A percentile compares a stretch with the other conserved stretches of the same genome.
Conservation (phyloP, 495 filamentous ascomycete genomes). For the Penicillium samsonianum region DNA sequence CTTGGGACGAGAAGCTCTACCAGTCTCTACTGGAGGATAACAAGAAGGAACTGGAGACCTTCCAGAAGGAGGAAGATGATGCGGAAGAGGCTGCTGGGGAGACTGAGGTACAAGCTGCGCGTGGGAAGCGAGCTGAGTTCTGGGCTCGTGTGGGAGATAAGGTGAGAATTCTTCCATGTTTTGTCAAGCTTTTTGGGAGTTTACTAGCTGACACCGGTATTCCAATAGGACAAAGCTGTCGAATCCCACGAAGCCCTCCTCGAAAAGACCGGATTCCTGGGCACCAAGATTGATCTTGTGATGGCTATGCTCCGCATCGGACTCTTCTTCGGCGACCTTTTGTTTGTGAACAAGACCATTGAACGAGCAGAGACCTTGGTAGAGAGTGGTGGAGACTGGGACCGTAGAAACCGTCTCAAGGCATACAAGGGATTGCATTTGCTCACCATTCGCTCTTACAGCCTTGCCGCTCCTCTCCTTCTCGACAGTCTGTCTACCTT, state of each 20-base stretch:
- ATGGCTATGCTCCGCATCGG: slow-evolving; percentile 94
- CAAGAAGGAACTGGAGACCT: slow-evolving; percentile 83
- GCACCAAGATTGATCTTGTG: slow-evolving; percentile 94
- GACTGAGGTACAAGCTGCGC: slow-evolving; percentile 88
- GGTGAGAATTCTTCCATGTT: slow-evolving; percentile 51
- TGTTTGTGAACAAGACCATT: slow-evolving; percentile 88
- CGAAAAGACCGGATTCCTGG: slow-evolving; percentile 90
- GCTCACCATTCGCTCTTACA: slow-evolving; percentile 87
- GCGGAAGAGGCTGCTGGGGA: slow-evolving; percentile 94
- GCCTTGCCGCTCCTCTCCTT: slow-evolving; percentile 84
- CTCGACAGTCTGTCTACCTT: slow-evolving; percentile 98
- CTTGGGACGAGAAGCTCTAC: slow-evolving; percentile 90
- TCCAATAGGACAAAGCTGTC: slow-evolving; percentile 81
- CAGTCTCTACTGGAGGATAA: slow-evolving; percentile 84
- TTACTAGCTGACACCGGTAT: slow-evolving; percentile 19
- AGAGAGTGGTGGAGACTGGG: slow-evolving; percentile 96
- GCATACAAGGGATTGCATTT: slow-evolving; percentile 95
- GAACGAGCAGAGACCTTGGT: slow-evolving; percentile 88
- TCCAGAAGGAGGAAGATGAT: slow-evolving; percentile 94
- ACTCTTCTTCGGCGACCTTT: slow-evolving; percentile 90
- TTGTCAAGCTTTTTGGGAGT: slow-evolving; percentile 3
- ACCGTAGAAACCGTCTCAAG: slow-evolving; percentile 95
- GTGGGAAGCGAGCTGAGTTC: slow-evolving; percentile 93
- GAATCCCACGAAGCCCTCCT: slow-evolving; percentile 87
- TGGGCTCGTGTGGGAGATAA: slow-evolving; percentile 94